Base-by-base conservation (phyloP, 352 stramenopile genomes). In the Phytopythium boreale region DNA sequence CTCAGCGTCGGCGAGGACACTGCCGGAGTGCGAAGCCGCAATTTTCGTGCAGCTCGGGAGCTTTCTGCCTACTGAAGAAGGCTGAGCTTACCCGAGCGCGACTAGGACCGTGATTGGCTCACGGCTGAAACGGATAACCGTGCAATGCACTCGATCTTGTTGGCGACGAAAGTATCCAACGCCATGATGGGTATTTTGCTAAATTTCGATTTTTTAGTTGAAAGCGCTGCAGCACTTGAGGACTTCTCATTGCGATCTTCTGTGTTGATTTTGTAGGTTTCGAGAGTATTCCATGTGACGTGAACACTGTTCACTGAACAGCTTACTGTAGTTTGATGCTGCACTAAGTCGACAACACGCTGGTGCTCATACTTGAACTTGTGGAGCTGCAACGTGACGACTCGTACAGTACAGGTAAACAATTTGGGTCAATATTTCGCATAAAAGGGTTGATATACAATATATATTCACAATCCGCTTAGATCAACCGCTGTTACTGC, bases 391-490 rank as follows among this genome's bases (percentile, higher is more conserved):
- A 50, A 50, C 44, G 20, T 27, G 44, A 50, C 44, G n/a, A 50
- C 44, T 50, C n/a, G 44, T 24, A 47, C 41, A 47, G 41, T 47
- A 47, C 41, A 47, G 7, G 41, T 50, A 50, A 50, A 27, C 44
- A 27, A 17, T 19, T 17, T 27, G 7, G n/a, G n/a, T 27, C 41
- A 6, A 24, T 17, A 24, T 22, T 24, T 47, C 11, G 41, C 19
- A 47, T 11, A 47, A 47, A 5, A 47, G 41, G 41, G 17, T 24
- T 46, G 1, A n/a, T 7, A 46, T 4, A 14, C 39, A 46, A 46
- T 46, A 22, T 3, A n/a, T 2, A n/a, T 17, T n/a, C 7, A n/a
- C 1, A 46, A 46, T n/a, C n/a, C n/a, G 31, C 4, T 36, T 8
- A 36, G 8, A 36, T 36, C 3, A 36, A 36, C 8, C 31, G 3